These are phyloP conservation scores for Grosmannia serpens DNA, from an alignment of 2,329 filamentous ascomycete species.

Conservation along the genomic window DNA sequence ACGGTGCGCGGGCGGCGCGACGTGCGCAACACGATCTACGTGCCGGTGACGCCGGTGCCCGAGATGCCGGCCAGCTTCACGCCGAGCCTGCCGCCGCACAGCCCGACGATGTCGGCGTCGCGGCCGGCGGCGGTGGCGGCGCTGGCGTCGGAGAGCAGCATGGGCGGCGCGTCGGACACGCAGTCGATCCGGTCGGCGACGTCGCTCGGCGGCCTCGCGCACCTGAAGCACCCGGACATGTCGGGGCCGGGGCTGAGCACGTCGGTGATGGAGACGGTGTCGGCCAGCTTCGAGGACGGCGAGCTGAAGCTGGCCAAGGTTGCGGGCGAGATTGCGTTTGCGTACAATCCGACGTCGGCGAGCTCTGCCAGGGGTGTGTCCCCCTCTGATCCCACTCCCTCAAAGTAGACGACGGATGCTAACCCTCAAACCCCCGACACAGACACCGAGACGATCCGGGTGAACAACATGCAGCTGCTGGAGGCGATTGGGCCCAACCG, in stretches of 20 bases:
- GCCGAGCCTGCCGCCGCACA: slow-evolving; percentile 13
- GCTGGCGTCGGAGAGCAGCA: slow-evolving; percentile 51
- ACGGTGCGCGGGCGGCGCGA: slow-evolving; percentile 83
- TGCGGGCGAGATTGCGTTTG: slow-evolving; percentile 79
- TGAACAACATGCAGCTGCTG: slow-evolving; percentile 79
- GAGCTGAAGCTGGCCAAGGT: slow-evolving; percentile 60
- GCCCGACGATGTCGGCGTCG: slow-evolving; percentile 20
- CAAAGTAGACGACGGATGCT: no score
- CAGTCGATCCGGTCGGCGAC: slow-evolving; percentile 85
- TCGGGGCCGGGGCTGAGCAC: slow-evolving; percentile 69
- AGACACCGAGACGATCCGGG: slow-evolving; percentile 58
- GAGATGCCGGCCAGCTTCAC: slow-evolving; percentile 17
- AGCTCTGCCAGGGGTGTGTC: slow-evolving; percentile 37
- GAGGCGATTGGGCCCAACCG: slow-evolving; percentile 92
- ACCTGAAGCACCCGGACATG: slow-evolving; percentile 74
- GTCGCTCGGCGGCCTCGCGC: slow-evolving; percentile 57
- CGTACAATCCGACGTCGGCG: slow-evolving; percentile 52
- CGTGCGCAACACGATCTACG: slow-evolving; percentile 81
- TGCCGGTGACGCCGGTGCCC: slow-evolving; percentile 43
- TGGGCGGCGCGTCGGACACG: slow-evolving; percentile 60
- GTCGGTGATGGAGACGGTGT: slow-evolving; percentile 88
- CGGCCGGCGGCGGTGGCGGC: slow-evolving; percentile 38
- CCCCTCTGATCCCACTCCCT: no score
- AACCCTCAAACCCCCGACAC: no score
- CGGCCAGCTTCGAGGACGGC: slow-evolving; percentile 68